Percentiles rank a stretch among this genome's conserved stretches.
Evolutionary conservation across 2,329 filamentous ascomycete genomes (phyloP).

Genomic region (Penicillium sumatraense): DNA sequence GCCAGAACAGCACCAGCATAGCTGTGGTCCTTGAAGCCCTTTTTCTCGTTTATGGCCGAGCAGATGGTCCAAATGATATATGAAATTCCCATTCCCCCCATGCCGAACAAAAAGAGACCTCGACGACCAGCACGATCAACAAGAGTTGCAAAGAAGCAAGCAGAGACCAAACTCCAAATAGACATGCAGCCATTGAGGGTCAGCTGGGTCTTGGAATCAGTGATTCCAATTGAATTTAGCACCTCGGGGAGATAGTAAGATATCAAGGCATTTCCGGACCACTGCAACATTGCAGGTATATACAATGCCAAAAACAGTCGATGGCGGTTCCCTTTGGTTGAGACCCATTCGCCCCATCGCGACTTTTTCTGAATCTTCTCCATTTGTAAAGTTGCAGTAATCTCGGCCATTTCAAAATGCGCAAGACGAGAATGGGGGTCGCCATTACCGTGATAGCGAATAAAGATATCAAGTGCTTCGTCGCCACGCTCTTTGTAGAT

Average conservation of each 20-base stretch:
- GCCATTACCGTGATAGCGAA: conserved; percentile 20
- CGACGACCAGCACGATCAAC: conserved; percentile 51
- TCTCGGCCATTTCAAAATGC: conserved; percentile 32
- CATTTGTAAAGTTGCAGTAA: conserved; percentile 26
- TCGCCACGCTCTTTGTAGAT: conserved; percentile 22
- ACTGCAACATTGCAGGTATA: conserved; percentile 15
- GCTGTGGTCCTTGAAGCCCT: conserved; percentile 29
- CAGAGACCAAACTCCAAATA: conserved; percentile 44
- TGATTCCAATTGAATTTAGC: conserved; percentile 44
- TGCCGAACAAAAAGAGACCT: conserved; percentile 48
- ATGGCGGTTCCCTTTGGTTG: conserved; percentile 14
- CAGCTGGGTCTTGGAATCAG: conserved; percentile 41
- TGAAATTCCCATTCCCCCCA: conserved; percentile 48
- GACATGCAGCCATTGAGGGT: conserved; percentile 49
- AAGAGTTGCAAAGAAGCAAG: conserved; percentile 42
- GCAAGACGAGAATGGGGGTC: conserved; percentile 17
- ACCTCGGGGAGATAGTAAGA: conserved; percentile 35
- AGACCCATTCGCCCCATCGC: conserved; percentile 16
- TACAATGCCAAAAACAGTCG: conserved; percentile 19
- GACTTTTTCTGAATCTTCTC: conserved; percentile 22
- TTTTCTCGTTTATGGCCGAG: conserved; percentile 39
- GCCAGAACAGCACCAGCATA: conserved; percentile 46
- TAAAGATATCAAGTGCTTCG: conserved; percentile 24
- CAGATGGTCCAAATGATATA: conserved; percentile 51
- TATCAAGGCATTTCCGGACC: conserved; percentile 9